Conservation (phyloP, 192 early-diverging fungal species). For the Spizellomyces sp. region DNA sequence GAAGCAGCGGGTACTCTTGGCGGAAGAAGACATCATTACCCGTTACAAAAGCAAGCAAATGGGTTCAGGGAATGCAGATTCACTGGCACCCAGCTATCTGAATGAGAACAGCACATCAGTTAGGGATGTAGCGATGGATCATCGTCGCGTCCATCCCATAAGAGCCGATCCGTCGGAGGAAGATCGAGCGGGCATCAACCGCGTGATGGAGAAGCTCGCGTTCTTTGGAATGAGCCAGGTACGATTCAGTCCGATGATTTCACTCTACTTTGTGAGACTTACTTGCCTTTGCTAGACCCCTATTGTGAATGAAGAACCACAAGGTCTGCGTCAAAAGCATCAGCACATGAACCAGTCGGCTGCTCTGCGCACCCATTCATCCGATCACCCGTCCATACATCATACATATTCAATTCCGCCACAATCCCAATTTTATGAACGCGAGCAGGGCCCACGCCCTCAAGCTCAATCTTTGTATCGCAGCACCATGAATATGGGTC, state of each 20-base stretch:
- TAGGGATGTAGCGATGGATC: background rate
- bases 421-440: no score
- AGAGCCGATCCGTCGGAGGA: conserved; percentile 18
- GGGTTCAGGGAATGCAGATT: background rate
- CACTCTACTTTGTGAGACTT: no score
- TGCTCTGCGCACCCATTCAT: no score
- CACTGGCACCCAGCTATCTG: background rate
- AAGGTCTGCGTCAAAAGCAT: no score
- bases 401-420: no score
- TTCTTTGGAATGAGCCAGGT: conserved; percentile 20
- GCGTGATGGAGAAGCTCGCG: conserved; percentile 32
- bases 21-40: background rate
- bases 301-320: no score
- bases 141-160: background rate
- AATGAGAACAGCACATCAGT: no score
- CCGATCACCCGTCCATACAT: no score
- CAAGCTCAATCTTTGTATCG: conserved; percentile 17
- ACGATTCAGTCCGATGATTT: background rate
- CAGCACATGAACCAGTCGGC: no score
- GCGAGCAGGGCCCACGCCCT: background rate
- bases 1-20: background rate
- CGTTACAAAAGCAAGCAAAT: background rate
- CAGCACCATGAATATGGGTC: conserved; percentile 22
- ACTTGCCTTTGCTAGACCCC: background rate
- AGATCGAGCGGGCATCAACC: conserved; percentile 24